Conservation (phyloP, 495 filamentous ascomycete genomes). For the Letharia columbiana region DNA sequence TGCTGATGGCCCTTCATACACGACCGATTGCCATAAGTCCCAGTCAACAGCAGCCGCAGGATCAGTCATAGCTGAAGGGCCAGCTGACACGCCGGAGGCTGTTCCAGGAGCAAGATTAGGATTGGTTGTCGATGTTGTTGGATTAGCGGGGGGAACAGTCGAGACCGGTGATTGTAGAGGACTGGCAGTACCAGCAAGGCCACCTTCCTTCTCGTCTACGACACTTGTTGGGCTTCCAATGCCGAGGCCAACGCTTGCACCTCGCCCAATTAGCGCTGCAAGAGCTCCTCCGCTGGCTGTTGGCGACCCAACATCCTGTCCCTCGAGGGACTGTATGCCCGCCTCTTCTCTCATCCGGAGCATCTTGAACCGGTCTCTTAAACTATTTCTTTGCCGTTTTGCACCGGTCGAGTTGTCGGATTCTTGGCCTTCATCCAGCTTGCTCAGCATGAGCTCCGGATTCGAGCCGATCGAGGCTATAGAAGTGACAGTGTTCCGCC, state of each 20-base stretch:
- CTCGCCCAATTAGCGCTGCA: slow-evolving; percentile 36
- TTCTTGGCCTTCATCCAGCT: slow-evolving; percentile 59
- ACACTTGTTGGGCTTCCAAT: slow-evolving; percentile 47
- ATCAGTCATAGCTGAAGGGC: slow-evolving; percentile 57
- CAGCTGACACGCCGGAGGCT: slow-evolving; percentile 63
- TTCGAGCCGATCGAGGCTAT: slow-evolving; percentile 66
- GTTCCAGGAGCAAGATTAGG: slow-evolving; percentile 69
- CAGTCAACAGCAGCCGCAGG: slow-evolving; percentile 70
- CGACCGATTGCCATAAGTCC: slow-evolving; percentile 95
- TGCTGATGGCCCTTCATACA: slow-evolving; percentile 83
- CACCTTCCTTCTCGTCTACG: slow-evolving; percentile 47
- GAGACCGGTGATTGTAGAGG: slow-evolving; percentile 28
- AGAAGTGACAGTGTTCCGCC: slow-evolving; percentile 67
- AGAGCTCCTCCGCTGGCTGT: slow-evolving; percentile 32
- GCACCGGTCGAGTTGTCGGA: slow-evolving; percentile 38
- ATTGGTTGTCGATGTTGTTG: slow-evolving; percentile 43
- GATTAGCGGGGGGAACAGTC: slow-evolving; percentile 40
- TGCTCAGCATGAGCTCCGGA: slow-evolving; percentile 61
- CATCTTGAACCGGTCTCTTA: slow-evolving; percentile 81
- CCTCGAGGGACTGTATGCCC: slow-evolving; percentile 40
- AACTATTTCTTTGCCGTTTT: slow-evolving; percentile 52
- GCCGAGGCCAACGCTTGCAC: slow-evolving; percentile 43
- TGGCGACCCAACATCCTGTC: slow-evolving; percentile 38
- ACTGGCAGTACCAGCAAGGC: slow-evolving; percentile 24
- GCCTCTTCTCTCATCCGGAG: slow-evolving; percentile 74